A percentile compares a stretch with the other conserved stretches of the same genome.
These are phyloP conservation scores for Xerocomus nothofagi DNA, from an alignment of 1,284 basidiomycete species.

Conservation along the genomic window DNA sequence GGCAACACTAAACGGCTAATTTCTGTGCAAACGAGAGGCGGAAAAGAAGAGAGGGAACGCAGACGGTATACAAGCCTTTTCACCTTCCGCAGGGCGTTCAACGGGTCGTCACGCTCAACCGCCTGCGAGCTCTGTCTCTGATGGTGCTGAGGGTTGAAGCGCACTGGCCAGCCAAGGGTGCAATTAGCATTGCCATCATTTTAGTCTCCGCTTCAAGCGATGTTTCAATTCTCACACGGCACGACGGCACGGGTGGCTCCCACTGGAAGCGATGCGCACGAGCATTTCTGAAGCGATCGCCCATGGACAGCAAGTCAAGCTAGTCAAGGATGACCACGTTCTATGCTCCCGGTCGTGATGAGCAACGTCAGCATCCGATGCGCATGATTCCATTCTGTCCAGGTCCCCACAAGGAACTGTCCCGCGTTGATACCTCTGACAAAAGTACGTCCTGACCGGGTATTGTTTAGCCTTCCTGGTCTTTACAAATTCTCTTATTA, in stretches of 20 bases:
- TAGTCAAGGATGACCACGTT: constrained; percentile 4
- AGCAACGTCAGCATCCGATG: not conserved
- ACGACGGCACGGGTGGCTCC: constrained; percentile 23
- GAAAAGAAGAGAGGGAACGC: constrained; percentile 39
- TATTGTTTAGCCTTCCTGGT: not conserved
- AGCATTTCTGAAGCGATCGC: constrained; percentile 24
- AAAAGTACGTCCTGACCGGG: constrained; percentile 10
- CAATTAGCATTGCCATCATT: constrained; percentile 28
- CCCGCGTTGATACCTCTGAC: not conserved
- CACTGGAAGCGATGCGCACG: constrained; percentile 25
- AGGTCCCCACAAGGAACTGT: not conserved
- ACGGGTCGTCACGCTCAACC: constrained; percentile 38
- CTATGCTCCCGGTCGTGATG: not conserved
- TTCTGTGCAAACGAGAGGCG: constrained; percentile 44
- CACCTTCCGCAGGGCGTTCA: constrained; percentile 40
- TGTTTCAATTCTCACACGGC: constrained; percentile 27
- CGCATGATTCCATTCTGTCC: constrained; percentile 1
- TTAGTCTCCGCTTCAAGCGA: constrained; percentile 32
- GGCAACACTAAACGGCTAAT: constrained; percentile 56
- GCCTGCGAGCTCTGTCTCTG: constrained; percentile 43
- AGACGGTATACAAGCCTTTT: constrained; percentile 40
- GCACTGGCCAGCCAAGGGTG: constrained; percentile 35
- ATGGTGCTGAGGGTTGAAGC: constrained; percentile 41
- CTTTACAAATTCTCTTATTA: constrained; percentile 2
- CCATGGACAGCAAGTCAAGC: constrained; percentile 21